These are phyloP conservation scores for Zygoascus bituminiphila DNA, from an alignment of 805 yeast genomes.

Conservation along the genomic window DNA sequence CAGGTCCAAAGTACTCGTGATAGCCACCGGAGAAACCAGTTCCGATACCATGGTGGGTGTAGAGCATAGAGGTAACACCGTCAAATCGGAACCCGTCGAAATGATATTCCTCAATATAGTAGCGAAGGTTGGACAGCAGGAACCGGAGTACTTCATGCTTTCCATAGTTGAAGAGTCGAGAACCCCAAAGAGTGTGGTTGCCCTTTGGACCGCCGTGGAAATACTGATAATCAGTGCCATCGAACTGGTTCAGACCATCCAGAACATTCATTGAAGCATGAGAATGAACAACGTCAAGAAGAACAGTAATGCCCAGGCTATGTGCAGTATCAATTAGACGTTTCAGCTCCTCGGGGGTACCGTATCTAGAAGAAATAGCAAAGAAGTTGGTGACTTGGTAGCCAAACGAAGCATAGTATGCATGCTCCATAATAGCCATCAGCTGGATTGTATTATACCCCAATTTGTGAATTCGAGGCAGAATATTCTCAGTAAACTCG, in stretches of 20 bases:
- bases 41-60: constrained; percentile 87
- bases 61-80: constrained; percentile 92
- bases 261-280: constrained; percentile 92
- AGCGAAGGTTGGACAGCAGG: constrained; percentile 73
- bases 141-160: constrained; percentile 86
- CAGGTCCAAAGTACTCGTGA: constrained; percentile 74
- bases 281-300: constrained; percentile 90
- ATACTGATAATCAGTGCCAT: constrained; percentile 91
- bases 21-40: constrained; percentile 85
- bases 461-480: constrained; percentile 76
- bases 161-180: constrained; percentile 88
- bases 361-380: constrained; percentile 83
- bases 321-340: constrained; percentile 90
- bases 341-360: constrained; percentile 91
- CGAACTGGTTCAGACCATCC: constrained; percentile 88
- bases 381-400: constrained; percentile 91
- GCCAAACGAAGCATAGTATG: constrained; percentile 97
- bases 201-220: constrained; percentile 93
- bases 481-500: constrained; percentile 69
- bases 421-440: constrained; percentile 99
- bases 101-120: constrained; percentile 68
- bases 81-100: constrained; percentile 97
- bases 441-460: constrained; percentile 92
- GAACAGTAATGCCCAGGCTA: constrained; percentile 72
- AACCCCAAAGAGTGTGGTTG: constrained; percentile 88